Base-by-base conservation (phyloP, 169 alveolate genomes). In the Theileria parva region DNA sequence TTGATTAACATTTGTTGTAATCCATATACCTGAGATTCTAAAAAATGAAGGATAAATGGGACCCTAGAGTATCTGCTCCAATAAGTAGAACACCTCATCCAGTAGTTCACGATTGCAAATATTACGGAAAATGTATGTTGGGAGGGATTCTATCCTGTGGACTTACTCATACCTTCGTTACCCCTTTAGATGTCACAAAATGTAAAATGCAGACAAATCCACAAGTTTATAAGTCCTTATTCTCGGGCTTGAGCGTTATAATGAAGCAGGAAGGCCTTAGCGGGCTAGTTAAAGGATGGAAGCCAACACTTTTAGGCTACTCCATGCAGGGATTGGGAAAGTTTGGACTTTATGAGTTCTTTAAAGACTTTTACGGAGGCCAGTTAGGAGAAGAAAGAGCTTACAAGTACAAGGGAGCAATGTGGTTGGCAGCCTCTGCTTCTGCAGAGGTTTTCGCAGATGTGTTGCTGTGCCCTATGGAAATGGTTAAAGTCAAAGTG, bases 381-480 rank as follows among this genome's bases (percentile, higher is more conserved):
- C 59, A 68, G 61, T 59, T 89, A 15, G 99, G 98, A 1, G 97
- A 89, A 59, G 95, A 94, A 71, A 87, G 89, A 25, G 96, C 97
- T 28, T 83, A 70, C 34, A 81, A 94, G 77, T 87, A 94, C 88
- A 95, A 95, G 92, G 98, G 98, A 9, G 74, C 89, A 44, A 95
- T 97, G 60, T 97, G 98, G 98, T 91, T 96, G 61, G 94, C 96
- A 15, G 98, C 99, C 23, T 94, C 99, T 32, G 99, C 99, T 60
- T 94, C 98, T 21, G 99, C 99, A 28, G 99, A 98, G 84, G 88
- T 97, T 85, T 94, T 97, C 73, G 99, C 99, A 63, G 99, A 98
- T 73, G 74, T 95, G 67, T 91, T 97, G 78, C 94, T 98, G 65
- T 97, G 99, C 81, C 99, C 99, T 23, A 81, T 95, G 95, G 99